Evolutionary conservation across 805 yeast genomes (phyloP), one percentile per base, ranked within the genome.

Genomic region (Candida maesae): DNA sequence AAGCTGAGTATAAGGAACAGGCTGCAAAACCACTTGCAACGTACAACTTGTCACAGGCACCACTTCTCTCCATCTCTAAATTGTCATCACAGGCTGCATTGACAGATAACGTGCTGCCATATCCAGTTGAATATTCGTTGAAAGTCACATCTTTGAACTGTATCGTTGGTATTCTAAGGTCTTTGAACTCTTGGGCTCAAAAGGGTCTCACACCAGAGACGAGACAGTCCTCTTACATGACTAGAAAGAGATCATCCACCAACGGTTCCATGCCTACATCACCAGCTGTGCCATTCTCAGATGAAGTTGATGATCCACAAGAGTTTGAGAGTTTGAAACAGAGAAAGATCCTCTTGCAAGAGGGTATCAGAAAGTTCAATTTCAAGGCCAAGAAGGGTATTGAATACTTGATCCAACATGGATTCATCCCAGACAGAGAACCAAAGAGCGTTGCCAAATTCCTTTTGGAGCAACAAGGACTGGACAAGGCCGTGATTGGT

Each of bases 121-220:
- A 76, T 55, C 95, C 96, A 3, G 67, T 83, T 24, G 96, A 87
- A 46, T 90, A 83, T 59, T 87, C 90, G 2, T 68, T 91, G 59
- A 89, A 90, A 53, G 79, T 89, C 74, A 76, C 80, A 1, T 78
- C 98, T 0, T 71, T 95, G 42, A 79, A 78, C 36, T 82, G 91
- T 46, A 73, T 89, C 32, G 93, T 91, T 12, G 84, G 89, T 2
- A 82, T 89, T 35, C 69, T 95, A 53, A 70, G 87, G 52, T 86
- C 96, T 0, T 69, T 93, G 33, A 74, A 84, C 53, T 73, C 87
- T 2, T 90, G 97, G 96, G 85, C 95, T 11, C 95, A 85, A 46
- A 78, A 82, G 42, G 79, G 79, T 0, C 45, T 73, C 28, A 60
- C 66, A 15, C 62, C 61, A 27, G 58, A 49, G 21, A 45, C 52